Evolutionary conservation across 805 yeast species (phyloP).

Genomic region (Candida glaebosa): DNA sequence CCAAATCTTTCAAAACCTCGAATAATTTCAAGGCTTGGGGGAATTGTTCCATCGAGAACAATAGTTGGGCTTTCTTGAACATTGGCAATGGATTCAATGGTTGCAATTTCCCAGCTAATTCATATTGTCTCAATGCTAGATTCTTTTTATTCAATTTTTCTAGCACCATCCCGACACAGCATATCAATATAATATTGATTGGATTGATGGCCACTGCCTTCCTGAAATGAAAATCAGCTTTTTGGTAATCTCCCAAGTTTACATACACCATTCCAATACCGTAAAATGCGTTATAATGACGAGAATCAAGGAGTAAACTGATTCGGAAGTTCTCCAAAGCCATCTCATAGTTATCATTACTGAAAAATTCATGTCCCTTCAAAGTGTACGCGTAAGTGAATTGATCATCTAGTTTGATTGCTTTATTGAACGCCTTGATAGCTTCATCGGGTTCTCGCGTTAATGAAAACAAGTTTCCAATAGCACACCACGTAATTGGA

Average conservation of each 20-base stretch:
- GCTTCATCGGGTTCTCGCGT: constrained; percentile 87
- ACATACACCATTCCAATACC: constrained; percentile 94
- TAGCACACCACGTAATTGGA: constrained; percentile 87
- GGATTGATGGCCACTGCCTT: constrained; percentile 90
- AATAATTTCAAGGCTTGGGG: constrained; percentile 72
- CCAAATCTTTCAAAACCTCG: constrained; percentile 65
- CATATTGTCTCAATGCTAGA: constrained; percentile 77
- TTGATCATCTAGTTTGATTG: constrained; percentile 61
- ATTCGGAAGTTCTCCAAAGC: constrained; percentile 80
- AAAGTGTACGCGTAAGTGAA: constrained; percentile 89
- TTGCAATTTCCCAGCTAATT: constrained; percentile 77
- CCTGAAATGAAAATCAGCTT: constrained; percentile 82
- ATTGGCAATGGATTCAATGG: constrained; percentile 83
- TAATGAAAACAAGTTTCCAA: constrained; percentile 85
- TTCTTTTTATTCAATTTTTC: constrained; percentile 69
- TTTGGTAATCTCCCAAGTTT: constrained; percentile 76
- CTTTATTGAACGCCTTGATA: constrained; percentile 77
- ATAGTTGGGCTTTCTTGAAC: constrained; percentile 81
- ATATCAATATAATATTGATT: constrained; percentile 79
- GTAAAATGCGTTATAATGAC: constrained; percentile 92
- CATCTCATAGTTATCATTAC: constrained; percentile 85
- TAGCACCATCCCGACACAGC: constrained; percentile 91
- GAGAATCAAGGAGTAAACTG: constrained; percentile 71
- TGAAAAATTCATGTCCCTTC: constrained; percentile 87
- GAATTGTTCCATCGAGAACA: constrained; percentile 68